A percentile compares a stretch with the other conserved stretches of the same genome.
phyloP scores from a whole-genome alignment of 202 grass and related monocot genomes.

The Setaria viridis region DNA sequence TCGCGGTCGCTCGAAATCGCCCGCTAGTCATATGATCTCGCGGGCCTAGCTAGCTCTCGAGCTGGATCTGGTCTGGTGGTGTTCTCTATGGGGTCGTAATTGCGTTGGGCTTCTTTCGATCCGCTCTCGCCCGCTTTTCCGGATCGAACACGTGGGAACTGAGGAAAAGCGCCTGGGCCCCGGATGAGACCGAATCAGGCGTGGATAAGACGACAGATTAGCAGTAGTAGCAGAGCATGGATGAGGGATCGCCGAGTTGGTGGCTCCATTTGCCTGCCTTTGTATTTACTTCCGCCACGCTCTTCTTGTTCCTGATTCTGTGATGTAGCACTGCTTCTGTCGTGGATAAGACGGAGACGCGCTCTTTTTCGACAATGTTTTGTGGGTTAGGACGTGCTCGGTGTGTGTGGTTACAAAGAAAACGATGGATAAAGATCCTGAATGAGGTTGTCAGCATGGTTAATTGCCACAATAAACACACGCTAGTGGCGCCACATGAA shows the following conservation, averaged over 20 bases:
- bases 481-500: too few species aligned
- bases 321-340: background rate
- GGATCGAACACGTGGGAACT: constrained; percentile 27
- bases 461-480: too few species aligned
- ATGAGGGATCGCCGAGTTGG: background rate
- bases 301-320: constrained; percentile 12
- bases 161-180: background rate
- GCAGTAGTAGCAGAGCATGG: background rate
- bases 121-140: background rate
- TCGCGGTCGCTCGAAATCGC: background rate
- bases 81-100: background rate
- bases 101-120: background rate
- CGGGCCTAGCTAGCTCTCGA: background rate
- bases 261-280: background rate
- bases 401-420: too few species aligned
- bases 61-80: background rate
- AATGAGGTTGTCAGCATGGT: too few species aligned
- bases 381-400: too few species aligned
- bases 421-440: too few species aligned
- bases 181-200: background rate
- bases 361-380: too few species aligned
- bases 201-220: constrained; percentile 33
- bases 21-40: constrained; percentile 4
- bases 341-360: background rate
- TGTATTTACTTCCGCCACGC: constrained; percentile 21